Evolutionary conservation across 2,329 filamentous ascomycete species (phyloP).

Genomic region (Trichoderma asperellum): DNA sequence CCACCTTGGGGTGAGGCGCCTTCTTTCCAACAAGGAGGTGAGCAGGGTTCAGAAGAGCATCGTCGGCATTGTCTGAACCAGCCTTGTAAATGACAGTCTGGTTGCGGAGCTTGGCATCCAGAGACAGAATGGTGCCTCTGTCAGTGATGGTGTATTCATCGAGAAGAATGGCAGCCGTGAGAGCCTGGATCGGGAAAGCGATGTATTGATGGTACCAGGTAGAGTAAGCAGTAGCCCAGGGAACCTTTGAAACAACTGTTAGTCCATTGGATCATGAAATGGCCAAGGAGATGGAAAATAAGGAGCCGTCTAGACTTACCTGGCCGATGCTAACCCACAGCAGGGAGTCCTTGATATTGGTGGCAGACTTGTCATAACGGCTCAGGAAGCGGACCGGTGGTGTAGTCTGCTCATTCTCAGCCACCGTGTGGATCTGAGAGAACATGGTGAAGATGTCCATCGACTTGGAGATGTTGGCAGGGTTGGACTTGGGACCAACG

Average conservation of each 20-base stretch:
- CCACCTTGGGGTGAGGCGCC: constrained; percentile 41
- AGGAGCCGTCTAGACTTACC: neutral
- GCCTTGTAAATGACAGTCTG: constrained; percentile 44
- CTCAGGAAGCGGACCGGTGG: constrained; percentile 48
- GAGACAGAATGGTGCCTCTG: constrained; percentile 49
- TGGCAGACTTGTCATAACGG: constrained; percentile 54
- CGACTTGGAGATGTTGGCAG: constrained; percentile 39
- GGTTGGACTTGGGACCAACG: constrained; percentile 44
- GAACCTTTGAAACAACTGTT: constrained; percentile 34
- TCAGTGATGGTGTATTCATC: constrained; percentile 54
- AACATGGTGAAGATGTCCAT: constrained; percentile 42
- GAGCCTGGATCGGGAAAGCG: constrained; percentile 50
- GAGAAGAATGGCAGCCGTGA: constrained; percentile 47
- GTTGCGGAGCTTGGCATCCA: constrained; percentile 41
- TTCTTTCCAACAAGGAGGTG: constrained; percentile 46
- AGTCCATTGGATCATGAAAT: neutral
- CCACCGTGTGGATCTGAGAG: constrained; percentile 41
- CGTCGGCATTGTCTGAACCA: constrained; percentile 41
- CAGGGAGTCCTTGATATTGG: constrained; percentile 52
- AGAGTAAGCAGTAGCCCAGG: constrained; percentile 50
- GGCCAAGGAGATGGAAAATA: constrained; percentile 23
- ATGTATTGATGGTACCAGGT: constrained; percentile 54
- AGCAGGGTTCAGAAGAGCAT: constrained; percentile 50
- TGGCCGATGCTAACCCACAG: constrained; percentile 53
- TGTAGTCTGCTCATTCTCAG: constrained; percentile 39